Percentiles rank a stretch among this genome's conserved stretches.
Evolutionary conservation across 2,329 filamentous ascomycete species (phyloP).

Genomic region (Thyridium curvatum): DNA sequence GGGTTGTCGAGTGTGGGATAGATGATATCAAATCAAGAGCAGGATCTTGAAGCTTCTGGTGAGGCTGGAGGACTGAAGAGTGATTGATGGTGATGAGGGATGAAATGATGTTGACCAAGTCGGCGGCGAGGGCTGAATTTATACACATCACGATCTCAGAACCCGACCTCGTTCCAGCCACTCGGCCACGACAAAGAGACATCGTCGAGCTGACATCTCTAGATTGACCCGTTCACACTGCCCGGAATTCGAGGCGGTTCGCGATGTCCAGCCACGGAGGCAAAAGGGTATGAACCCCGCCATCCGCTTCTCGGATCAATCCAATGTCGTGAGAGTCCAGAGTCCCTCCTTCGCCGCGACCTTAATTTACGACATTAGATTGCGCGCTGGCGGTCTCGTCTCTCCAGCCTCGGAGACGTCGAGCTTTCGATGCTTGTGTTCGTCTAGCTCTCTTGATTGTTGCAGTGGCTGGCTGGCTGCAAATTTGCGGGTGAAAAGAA

Average conservation of each 20-base stretch:
- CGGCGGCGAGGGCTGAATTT: no score
- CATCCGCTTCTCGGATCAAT: no score
- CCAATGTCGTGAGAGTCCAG: neutral
- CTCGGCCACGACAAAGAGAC: neutral
- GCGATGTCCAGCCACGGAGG: constrained; percentile 12
- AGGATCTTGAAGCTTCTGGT: neutral
- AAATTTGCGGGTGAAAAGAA: constrained; percentile 36
- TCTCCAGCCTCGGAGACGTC: constrained; percentile 7
- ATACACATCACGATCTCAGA: no score
- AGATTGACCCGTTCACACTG: neutral
- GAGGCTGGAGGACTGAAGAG: constrained; percentile 1
- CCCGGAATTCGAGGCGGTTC: constrained; percentile 5
- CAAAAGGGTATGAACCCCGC: constrained; percentile 5
- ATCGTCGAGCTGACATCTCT: no score
- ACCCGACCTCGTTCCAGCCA: neutral
- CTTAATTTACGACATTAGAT: constrained; percentile 17
- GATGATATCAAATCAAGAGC: constrained; percentile 6
- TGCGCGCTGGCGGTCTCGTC: constrained; percentile 7
- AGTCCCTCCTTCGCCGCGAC: constrained; percentile 9
- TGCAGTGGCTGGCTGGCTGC: constrained; percentile 11
- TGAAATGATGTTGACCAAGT: no score
- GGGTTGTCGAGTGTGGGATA: constrained; percentile 2
- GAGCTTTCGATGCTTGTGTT: no score
- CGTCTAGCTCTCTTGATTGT: constrained; percentile 6
- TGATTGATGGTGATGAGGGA: constrained; percentile 1